Conservation (phyloP, 352 stramenopile species). For the Globisporangium polare region DNA sequence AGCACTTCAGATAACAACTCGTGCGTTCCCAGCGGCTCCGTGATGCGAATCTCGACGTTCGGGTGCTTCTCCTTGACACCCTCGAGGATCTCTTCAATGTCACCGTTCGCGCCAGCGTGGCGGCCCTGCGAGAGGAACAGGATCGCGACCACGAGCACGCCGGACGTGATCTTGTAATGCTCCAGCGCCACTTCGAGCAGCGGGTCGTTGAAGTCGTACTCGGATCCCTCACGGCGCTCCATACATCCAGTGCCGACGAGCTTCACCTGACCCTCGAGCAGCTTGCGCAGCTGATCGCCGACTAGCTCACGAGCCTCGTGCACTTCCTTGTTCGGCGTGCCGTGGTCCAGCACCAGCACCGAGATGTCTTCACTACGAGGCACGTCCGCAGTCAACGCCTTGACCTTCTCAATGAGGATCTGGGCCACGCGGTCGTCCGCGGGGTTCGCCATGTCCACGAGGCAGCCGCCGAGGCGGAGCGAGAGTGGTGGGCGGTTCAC, state of each 20-base stretch:
- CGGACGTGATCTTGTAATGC: conserved; percentile 52
- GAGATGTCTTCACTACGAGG: conserved; percentile 29
- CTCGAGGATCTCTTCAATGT: conserved; percentile 74
- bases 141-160: conserved; percentile 64
- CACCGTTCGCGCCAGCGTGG: conserved; percentile 65
- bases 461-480: conserved; percentile 43
- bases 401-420: conserved; percentile 57
- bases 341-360: conserved; percentile 76
- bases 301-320: conserved; percentile 64
- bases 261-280: conserved; percentile 40
- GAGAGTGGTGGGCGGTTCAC: conserved; percentile 15
- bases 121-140: conserved; percentile 77
- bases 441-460: conserved; percentile 48
- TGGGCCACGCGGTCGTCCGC: conserved; percentile 54
- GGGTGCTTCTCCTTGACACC: conserved; percentile 38
- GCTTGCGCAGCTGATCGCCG: conserved; percentile 36
- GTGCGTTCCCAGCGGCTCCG: conserved; percentile 63
- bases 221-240: conserved; percentile 62
- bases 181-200: conserved; percentile 62
- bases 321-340: conserved; percentile 65
- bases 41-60: conserved; percentile 50
- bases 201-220: conserved; percentile 84
- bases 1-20: conserved; percentile 58
- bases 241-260: conserved; percentile 63
- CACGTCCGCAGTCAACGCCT: conserved; percentile 25